Evolutionary conservation across 2,329 filamentous ascomycete species (phyloP), one percentile per base, ranked within the genome.

Genomic region (Stagonosporopsis tanaceti): DNA sequence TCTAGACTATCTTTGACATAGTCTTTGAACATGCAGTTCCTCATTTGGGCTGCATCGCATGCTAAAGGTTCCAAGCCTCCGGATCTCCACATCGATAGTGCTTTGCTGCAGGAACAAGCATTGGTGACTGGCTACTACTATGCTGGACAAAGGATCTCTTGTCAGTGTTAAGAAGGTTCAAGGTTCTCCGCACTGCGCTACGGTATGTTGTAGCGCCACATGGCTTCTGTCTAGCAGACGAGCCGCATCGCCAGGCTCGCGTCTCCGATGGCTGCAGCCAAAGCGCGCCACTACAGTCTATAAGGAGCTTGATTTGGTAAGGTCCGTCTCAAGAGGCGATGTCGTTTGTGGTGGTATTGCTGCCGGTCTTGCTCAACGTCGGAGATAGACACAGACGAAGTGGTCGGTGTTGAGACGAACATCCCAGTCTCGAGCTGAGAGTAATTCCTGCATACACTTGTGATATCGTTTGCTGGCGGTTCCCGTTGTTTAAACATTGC

Each of bases 31-130:
- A 4, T 30, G 17, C 27, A n/a, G 24, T 14, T 28, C 24, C 25
- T 28, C 17, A 25, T 20, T 40, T 7, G 17, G 24, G 14, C 17
- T 27, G 28, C 34, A 30, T 35, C 22, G 17, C 30, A 38, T 12
- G 22, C 35, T 38, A 37, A 28, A 32, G 28, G 12, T 24, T 20
- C 22, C 42, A 47, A 47, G 47, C 35, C 28, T 17, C 20, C 47
- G 53, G 47, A 47, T 51, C 42, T 57, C 47, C 53, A 47, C 24
- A 28, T n/a, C 53, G 32, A 51, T 47, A 51, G 41, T 57, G 42
- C 34, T 42, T 47, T 30, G 15, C 28, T 47, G 47, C 53, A 57
- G 53, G 53, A 57, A 57, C 53, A 47, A 42, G 30, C 37, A 32
- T 47, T 47, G 9, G n/a, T 3, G 28, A 12, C 30, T 7, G 25